Evolutionary conservation across 768 basidiomycete species (phyloP).

Genomic region (Rhizopogon salebrosus): DNA sequence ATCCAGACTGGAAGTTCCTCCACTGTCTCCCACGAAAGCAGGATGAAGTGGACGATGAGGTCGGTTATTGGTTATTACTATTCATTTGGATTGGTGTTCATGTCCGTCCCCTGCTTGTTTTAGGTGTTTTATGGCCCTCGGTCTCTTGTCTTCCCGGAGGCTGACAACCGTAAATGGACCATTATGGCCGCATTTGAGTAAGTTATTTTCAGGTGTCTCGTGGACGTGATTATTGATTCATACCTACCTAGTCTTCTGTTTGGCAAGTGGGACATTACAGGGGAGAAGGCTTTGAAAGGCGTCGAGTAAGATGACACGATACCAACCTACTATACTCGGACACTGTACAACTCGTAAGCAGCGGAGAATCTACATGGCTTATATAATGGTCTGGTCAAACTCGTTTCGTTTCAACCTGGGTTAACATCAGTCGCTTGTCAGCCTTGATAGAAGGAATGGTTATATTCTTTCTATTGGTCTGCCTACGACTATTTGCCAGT

Average conservation of each 20-base stretch:
- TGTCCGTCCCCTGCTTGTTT: background rate
- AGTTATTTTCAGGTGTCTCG: constrained; percentile 25
- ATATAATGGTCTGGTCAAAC: too few relatives aligned
- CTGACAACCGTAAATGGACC: constrained; percentile 97
- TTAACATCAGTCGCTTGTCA: too few relatives aligned
- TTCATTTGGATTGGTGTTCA: background rate
- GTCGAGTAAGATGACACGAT: background rate
- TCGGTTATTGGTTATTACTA: constrained; percentile 19
- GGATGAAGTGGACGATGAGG: constrained; percentile 95
- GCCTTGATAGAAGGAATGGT: background rate
- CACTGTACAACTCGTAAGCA: too few relatives aligned
- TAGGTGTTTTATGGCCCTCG: constrained; percentile 92
- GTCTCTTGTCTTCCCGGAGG: constrained; percentile 88
- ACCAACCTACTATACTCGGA: too few relatives aligned
- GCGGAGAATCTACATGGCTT: too few relatives aligned
- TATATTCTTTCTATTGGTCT: background rate
- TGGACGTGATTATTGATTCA: background rate
- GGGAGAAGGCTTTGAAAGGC: constrained; percentile 14
- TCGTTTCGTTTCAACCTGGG: too few relatives aligned
- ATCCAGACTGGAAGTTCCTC: constrained; percentile 88
- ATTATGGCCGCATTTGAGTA: constrained; percentile 91
- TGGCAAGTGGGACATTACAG: constrained; percentile 40
- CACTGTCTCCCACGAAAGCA: constrained; percentile 93
- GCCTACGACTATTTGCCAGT: too few relatives aligned
- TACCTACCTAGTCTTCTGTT: constrained; percentile 27